Percentiles rank a stretch among this genome's conserved stretches.
These are phyloP conservation scores for Clonostachys byssicola DNA, from an alignment of 2,329 filamentous ascomycete genomes.

Conservation along the genomic window DNA sequence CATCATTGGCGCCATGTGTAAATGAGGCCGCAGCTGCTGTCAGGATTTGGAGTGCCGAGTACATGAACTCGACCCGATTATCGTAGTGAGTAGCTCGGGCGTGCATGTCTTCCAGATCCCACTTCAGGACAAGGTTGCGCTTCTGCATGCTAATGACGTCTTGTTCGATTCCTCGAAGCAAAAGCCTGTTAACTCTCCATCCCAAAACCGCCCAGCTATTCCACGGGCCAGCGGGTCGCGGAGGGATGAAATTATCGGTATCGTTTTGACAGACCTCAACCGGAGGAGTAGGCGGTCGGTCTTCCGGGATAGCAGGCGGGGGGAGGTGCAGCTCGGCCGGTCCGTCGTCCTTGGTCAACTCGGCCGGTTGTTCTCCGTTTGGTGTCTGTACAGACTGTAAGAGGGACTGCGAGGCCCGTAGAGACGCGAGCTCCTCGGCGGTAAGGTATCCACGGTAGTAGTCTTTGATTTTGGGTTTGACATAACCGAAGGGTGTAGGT, in stretches of 20 bases:
- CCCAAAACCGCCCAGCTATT: constrained; percentile 31
- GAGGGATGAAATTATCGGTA: constrained; percentile 12
- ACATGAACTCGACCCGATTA: constrained; percentile 48
- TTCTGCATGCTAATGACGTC: constrained; percentile 42
- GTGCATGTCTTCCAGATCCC: constrained; percentile 43
- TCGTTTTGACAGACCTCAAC: neutral
- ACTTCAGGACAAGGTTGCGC: constrained; percentile 40
- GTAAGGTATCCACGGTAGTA: constrained; percentile 46
- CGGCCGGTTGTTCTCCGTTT: neutral
- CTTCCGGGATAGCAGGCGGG: neutral
- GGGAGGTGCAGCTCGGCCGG: neutral
- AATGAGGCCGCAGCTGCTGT: constrained; percentile 52
- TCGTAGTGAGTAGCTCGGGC: constrained; percentile 43
- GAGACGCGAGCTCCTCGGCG: constrained; percentile 32
- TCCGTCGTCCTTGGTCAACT: constrained; percentile 7
- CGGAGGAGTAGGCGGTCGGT: neutral
- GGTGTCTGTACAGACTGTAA: constrained; percentile 3
- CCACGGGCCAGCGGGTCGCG: constrained; percentile 29
- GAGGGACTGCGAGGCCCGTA: constrained; percentile 21
- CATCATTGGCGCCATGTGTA: constrained; percentile 53
- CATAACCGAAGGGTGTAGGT: constrained; percentile 26
- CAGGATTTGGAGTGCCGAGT: constrained; percentile 40
- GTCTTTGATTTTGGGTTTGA: constrained; percentile 38
- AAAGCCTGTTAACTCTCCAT: constrained; percentile 31
- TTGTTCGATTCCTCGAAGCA: constrained; percentile 42